Conservation (phyloP, 495 filamentous ascomycete genomes). For the Hyaloscypha bicolor region DNA sequence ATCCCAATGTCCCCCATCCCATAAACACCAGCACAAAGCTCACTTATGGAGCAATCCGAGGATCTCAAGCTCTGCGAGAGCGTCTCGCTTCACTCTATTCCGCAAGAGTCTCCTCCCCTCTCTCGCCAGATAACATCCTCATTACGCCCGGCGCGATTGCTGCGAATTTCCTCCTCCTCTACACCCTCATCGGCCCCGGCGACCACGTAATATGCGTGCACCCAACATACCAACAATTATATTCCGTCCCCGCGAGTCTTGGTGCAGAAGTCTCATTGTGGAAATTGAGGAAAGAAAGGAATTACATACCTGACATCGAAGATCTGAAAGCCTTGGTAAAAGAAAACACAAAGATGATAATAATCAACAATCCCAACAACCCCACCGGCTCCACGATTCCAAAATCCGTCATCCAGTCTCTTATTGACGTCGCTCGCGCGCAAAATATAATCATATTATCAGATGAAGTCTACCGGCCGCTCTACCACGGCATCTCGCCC, state of each 20-base stretch:
- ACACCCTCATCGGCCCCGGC: conserved; percentile 72
- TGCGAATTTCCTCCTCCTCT: conserved; percentile 79
- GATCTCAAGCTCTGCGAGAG: conserved; percentile 61
- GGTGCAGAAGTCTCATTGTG: conserved; percentile 83
- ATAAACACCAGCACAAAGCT: conserved; percentile 53
- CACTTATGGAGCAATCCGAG: conserved; percentile 72
- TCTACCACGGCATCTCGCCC: conserved; percentile 67
- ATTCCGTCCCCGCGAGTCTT: conserved; percentile 71
- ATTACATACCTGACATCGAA: conserved; percentile 67
- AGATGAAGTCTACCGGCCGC: conserved; percentile 86
- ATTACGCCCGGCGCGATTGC: conserved; percentile 82
- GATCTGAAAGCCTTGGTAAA: conserved; percentile 70
- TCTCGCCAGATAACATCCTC: conserved; percentile 68
- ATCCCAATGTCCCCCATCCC: conserved; percentile 40
- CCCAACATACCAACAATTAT: conserved; percentile 90
- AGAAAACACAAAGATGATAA: conserved; percentile 70
- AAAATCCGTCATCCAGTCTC: conserved; percentile 55
- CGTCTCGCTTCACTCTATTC: conserved; percentile 71
- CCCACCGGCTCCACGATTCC: conserved; percentile 78
- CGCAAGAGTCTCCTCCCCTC: conserved; percentile 47
- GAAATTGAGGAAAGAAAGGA: conserved; percentile 66
- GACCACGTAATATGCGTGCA: conserved; percentile 91
- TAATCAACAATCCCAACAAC: conserved; percentile 84
- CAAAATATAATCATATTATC: conserved; percentile 68
- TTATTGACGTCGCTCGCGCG: conserved; percentile 65